These are phyloP conservation scores for Curvularia hawaiiensis DNA, from an alignment of 2,329 filamentous ascomycete genomes.

Conservation along the genomic window DNA sequence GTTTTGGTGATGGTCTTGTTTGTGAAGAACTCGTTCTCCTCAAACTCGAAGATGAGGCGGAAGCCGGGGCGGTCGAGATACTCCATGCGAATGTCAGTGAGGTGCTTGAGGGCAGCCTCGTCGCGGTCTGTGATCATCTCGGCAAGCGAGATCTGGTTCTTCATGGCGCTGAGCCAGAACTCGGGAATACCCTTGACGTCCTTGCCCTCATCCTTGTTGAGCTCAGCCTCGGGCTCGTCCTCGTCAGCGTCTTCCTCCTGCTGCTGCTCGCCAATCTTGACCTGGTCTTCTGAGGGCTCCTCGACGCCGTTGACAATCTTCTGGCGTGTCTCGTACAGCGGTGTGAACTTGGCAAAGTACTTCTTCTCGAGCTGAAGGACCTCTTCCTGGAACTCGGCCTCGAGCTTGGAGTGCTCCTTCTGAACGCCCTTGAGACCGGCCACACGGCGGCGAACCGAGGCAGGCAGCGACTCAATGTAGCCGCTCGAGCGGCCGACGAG, in stretches of 20 bases:
- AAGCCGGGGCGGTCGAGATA: constrained; percentile 98
- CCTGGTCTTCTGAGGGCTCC: constrained; percentile 86
- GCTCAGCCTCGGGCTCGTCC: constrained; percentile 58
- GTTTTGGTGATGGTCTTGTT: constrained; percentile 98
- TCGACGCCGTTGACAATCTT: constrained; percentile 85
- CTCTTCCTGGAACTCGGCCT: constrained; percentile 98
- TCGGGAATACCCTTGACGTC: constrained; percentile 85
- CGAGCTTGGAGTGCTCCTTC: constrained; percentile 97
- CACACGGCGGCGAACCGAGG: constrained; percentile 88
- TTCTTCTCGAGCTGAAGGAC: constrained; percentile 98
- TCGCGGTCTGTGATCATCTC: constrained; percentile 99
- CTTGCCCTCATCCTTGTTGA: constrained; percentile 62
- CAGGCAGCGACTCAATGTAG: constrained; percentile 95
- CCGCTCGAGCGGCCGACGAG: constrained; percentile 95
- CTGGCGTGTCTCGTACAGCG: constrained; percentile 93
- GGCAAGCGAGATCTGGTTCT: constrained; percentile 95
- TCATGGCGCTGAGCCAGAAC: constrained; percentile 99
- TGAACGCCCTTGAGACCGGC: constrained; percentile 96
- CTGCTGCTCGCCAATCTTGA: constrained; percentile 83
- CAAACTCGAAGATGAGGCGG: constrained; percentile 97
- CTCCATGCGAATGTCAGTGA: constrained; percentile 97
- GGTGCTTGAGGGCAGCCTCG: constrained; percentile 86
- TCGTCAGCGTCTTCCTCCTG: constrained; percentile 67
- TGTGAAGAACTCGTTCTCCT: constrained; percentile 93
- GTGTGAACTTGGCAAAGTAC: constrained; percentile 98